Conservation (phyloP, 2,329 filamentous ascomycete genomes). For the Venturia effusa region DNA sequence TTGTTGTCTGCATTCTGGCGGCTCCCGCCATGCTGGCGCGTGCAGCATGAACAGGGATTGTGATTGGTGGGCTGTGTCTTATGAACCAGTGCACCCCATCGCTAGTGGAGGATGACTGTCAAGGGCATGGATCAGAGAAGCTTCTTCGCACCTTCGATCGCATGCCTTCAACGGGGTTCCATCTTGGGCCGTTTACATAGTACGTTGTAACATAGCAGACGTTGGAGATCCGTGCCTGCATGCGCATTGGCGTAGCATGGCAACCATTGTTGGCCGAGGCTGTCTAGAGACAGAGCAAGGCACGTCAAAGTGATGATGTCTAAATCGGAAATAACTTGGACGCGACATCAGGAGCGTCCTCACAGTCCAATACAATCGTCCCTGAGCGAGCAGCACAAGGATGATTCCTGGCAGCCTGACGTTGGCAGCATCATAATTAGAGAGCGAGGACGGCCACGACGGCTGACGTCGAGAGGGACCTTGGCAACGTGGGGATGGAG, state of each 20-base stretch:
- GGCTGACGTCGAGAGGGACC: background rate
- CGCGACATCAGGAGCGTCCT: background rate
- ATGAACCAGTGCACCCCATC: background rate
- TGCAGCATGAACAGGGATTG: background rate
- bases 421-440: background rate
- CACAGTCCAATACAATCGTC: background rate
- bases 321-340: background rate
- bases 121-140: background rate
- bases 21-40: background rate
- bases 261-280: background rate
- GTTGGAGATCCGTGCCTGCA: background rate
- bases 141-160: background rate
- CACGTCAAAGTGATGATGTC: background rate
- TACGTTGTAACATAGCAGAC: background rate
- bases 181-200: background rate
- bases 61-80: background rate
- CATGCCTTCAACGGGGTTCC: constrained; percentile 1
- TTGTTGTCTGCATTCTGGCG: background rate
- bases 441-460: background rate
- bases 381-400: background rate
- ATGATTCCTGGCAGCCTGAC: background rate
- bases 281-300: background rate
- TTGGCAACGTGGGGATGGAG: background rate
- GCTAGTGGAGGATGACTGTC: background rate
- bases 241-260: too few relatives aligned